Base-by-base conservation (phyloP, 2,329 filamentous ascomycete genomes). In the Exophiala dermatitidis region DNA sequence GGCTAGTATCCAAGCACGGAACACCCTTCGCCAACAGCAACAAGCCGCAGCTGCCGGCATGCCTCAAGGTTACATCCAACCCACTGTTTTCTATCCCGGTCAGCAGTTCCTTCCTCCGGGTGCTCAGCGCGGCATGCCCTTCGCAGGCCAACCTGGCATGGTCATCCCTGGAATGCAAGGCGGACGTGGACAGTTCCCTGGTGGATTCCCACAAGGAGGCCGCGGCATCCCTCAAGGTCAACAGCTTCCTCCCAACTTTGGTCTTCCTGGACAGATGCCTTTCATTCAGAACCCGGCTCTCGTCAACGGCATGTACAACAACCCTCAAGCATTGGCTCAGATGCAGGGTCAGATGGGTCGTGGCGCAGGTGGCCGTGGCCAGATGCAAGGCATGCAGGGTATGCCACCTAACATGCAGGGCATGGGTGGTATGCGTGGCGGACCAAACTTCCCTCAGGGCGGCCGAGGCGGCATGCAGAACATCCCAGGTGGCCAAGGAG, bases 1-100 rank as follows among this genome's bases (percentile, higher is more conserved):
- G 80, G 91, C 91, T 67, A 96, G 89, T 75, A 98, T 98, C 73
- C 93, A 97, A 78, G 91, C 93, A 72, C 90, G 93, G 74, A 97
- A 97, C 80, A 91, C 95, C 74, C 84, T 96, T 69, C 87, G 93
- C 68, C 93, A 97, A 84, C 93, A 97, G 79, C 93, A 98, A 75
- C 89, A 90, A 63, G 90, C 90, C 62, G 89, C 90, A 62, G 87
- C 86, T 62, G 89, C 87, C 50, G 90, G 88, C 66, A 89, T 95
- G 81, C 86, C 88, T 63, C 86, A 79, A 19, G 52, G 85, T 74
- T 85, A 86, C 79, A 91, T 95, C 80, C 88, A 88, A 70, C 84
- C 88, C 54, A 85, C 87, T 60, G 90, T 97, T 76, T 97, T 93
- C 80, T 95, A 95, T 59, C 86, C 88, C 61, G 87, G 87, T 48